Base-by-base conservation (phyloP, 2,329 filamentous ascomycete genomes). In the Aspergillus pseudotamarii region DNA sequence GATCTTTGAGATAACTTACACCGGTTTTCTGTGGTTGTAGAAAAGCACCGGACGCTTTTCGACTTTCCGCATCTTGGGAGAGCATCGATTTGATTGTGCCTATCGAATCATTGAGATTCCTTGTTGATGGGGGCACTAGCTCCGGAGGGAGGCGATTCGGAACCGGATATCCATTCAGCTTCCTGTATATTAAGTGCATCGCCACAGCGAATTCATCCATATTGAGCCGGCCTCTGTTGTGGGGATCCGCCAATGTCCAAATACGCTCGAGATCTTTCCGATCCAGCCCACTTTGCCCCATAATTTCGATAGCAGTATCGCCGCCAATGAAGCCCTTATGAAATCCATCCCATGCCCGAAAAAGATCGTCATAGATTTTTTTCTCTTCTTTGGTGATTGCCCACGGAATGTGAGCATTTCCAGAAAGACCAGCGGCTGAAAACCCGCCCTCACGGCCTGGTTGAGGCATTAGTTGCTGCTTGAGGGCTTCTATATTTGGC, bases 381-480 rank as follows among this genome's bases (percentile, higher is more conserved):
- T 99, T 99, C 79, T 99, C 95, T 67, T 97, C 94, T 78, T 99
- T 99, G 5, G 95, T 99, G 64, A 99, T 95, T 19, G 95, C 94
- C 95, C 95, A 99, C 0, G 95, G 95, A 73, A 99, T 94, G 9
- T 93, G 94, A 0, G 95, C 95, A 79, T 96, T 98, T 58, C 95
- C 95, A 66, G 93, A 89, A 11, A 99, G 85, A 6, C 94, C 94
- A 63, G 90, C 88, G 1, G 94, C 94, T 9, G 92, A 96, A 72
- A 91, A 98, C 21, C 83, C 85, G 30, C 91, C 91, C 78, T 98
- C 95, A 41, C 95, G 91, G 51, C 95, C 95, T 70, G 92, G 88
- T 75, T 99, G 94, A 26, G 95, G 95, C 94, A 99, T 98, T 89
- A 99, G 95, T 66, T 93, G 91, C 62, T 93, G 90, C 73, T 96